Percentiles rank a stretch among this genome's conserved stretches.
Conservation (phyloP, 257 asterid genomes). For the Misopates orontium region DNA sequence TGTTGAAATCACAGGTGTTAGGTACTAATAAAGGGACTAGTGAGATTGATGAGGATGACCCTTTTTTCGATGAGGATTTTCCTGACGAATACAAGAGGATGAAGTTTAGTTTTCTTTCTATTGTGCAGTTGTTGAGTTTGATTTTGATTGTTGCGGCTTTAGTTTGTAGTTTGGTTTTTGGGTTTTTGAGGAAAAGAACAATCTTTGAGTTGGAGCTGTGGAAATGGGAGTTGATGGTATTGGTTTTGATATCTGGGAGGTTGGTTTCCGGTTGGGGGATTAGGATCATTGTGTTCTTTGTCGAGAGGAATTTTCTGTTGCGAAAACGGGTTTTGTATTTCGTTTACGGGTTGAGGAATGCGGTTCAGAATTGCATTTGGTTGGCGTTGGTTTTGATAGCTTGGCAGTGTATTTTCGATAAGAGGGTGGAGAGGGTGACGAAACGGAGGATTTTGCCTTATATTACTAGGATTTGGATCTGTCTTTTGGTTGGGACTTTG, state of each 20-base stretch:
- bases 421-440: conserved; percentile 45
- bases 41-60: conserved; percentile 64
- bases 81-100: conserved; percentile 50
- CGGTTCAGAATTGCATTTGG: conserved; percentile 66
- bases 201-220: conserved; percentile 43
- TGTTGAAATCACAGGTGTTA: conserved; percentile 36
- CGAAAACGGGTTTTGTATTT: conserved; percentile 59
- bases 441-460: conserved; percentile 40
- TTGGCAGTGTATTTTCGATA: conserved; percentile 54
- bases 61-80: conserved; percentile 56
- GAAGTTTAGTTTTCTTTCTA: conserved; percentile 37
- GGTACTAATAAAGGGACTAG: conserved; percentile 30
- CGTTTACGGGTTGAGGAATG: conserved; percentile 56
- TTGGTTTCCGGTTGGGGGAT: conserved; percentile 60
- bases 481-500: conserved; percentile 51
- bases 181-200: conserved; percentile 23
- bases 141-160: conserved; percentile 43
- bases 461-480: conserved; percentile 55
- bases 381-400: conserved; percentile 56
- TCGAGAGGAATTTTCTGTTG: conserved; percentile 50
- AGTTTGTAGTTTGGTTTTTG: conserved; percentile 41
- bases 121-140: conserved; percentile 47
- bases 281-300: conserved; percentile 44
- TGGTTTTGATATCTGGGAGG: conserved; percentile 55
- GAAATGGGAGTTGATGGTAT: conserved; percentile 58